Evolutionary conservation across 176 grass and related monocot species (phyloP).

Genomic region (Oryza glumipatula): DNA sequence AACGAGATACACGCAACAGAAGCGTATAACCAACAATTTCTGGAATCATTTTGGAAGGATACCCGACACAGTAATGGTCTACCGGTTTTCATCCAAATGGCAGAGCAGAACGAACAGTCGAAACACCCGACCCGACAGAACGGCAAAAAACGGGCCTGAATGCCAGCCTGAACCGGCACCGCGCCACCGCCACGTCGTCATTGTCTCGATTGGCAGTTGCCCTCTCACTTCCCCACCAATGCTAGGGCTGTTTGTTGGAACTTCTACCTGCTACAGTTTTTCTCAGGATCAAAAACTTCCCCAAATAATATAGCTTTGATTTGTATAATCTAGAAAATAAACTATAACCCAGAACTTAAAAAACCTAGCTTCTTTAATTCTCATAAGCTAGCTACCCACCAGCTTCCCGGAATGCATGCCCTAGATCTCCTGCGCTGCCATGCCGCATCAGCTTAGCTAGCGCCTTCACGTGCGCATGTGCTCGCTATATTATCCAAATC

Average conservation of each 20-base stretch:
- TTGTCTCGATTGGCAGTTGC: not conserved
- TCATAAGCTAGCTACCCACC: too few species aligned
- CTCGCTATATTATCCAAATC: not conserved
- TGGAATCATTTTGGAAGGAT: not conserved
- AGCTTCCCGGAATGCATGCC: too few species aligned
- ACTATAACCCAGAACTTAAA: too few species aligned
- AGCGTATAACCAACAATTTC: not conserved
- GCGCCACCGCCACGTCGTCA: not conserved
- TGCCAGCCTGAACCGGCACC: not conserved
- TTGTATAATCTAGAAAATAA: too few species aligned
- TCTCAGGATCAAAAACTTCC: too few species aligned
- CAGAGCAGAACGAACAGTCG: not conserved
- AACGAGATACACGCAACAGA: not conserved
- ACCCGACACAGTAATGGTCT: not conserved
- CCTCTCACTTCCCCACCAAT: not conserved
- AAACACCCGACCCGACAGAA: not conserved
- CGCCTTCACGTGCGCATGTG: conserved; percentile 22
- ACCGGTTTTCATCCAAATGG: not conserved
- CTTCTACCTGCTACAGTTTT: too few species aligned
- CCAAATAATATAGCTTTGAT: too few species aligned
- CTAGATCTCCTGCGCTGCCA: not conserved
- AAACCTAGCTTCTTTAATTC: too few species aligned
- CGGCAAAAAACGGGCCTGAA: not conserved
- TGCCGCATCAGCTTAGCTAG: not conserved
- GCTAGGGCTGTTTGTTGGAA: too few species aligned